Percentiles rank a stretch among this genome's conserved stretches.
These are phyloP conservation scores for Kodamaea fukazawae DNA, from an alignment of 805 yeast species.

Conservation along the genomic window DNA sequence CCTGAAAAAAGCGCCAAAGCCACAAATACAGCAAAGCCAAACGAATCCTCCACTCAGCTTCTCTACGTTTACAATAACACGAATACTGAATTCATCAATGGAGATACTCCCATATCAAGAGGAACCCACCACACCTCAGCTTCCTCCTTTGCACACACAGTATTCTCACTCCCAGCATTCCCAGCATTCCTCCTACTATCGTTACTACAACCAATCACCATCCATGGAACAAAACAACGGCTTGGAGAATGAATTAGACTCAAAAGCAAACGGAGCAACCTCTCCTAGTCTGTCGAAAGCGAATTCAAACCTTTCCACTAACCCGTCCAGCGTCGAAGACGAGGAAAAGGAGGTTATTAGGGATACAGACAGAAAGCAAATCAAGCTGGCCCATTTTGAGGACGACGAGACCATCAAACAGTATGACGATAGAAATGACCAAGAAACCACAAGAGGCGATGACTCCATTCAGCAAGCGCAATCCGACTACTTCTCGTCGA, in stretches of 20 bases:
- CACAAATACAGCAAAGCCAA: slow-evolving; percentile 4
- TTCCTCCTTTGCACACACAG: not conserved
- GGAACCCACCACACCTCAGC: too few species aligned
- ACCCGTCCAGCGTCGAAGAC: too few species aligned
- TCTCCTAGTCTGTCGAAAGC: too few species aligned
- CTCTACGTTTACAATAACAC: too few species aligned
- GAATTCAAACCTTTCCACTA: too few species aligned
- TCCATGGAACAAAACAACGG: slow-evolving; percentile 1
- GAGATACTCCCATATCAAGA: too few species aligned
- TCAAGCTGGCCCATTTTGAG: not conserved
- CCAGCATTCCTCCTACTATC: not conserved
- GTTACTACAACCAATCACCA: slow-evolving; percentile 9
- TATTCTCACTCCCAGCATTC: not conserved
- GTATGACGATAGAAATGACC: not conserved
- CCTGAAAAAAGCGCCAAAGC: slow-evolving; percentile 6
- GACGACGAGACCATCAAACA: slow-evolving; percentile 3
- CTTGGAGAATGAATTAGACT: not conserved
- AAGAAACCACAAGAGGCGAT: slow-evolving; percentile 1
- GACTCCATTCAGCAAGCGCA: not conserved
- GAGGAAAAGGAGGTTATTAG: too few species aligned
- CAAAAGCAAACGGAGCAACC: not conserved
- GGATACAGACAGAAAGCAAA: too few species aligned
- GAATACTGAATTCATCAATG: slow-evolving; percentile 4
- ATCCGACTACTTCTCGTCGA: not conserved
- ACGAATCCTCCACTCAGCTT: slow-evolving; percentile 10